Evolutionary conservation across 2,329 filamentous ascomycete species (phyloP), one percentile per base, ranked within the genome.

Genomic region (Nemania sp.): DNA sequence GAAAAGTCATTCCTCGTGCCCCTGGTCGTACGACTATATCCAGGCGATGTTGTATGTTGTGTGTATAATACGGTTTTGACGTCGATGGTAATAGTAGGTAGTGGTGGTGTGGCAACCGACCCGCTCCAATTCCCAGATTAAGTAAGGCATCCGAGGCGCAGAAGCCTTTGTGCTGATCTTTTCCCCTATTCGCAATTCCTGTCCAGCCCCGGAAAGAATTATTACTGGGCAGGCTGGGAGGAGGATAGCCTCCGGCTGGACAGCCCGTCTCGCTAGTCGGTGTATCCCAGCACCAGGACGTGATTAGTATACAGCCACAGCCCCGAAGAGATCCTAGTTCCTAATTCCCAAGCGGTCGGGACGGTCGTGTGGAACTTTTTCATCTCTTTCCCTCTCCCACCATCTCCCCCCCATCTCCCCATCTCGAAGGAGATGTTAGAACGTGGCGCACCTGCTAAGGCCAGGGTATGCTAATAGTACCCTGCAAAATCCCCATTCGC

Each of bases 241-340:
- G 55, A 45, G 58, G 61, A 51, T 53, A 20, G 53, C 32, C 49
- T 58, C 61, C 58, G 58, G 61, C 61, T 64, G 58, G 58, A 55
- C 21, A 21, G n/a, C 32, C 32, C 12, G 7, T 37, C 21, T 57
- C 34, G 34, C 54, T 52, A 18, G 17, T 25, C 20, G 20, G 20
- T 25, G 32, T 40, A 48, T 29, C 25, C 25, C 7, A 29, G 53
- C 25, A 51, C 49, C 12, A 34, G 34, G 52, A 56, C 51, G 51
- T 53, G 45, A 54, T 58, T 34, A 43, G 35, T 39, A 39, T 39
- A 39, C 35, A 39, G 5, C 10, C 7, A 39, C 35, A 39, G 35
- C 47, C 43, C 42, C 39, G 18, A n/a, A n/a, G n/a, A 51, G 58
- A 58, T 55, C 40, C 49, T 18, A 18, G 57, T 51, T 21, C 54